Percentiles rank a stretch among this genome's conserved stretches.
Evolutionary conservation across 805 yeast species (phyloP).

Genomic region (Ogataea pignaliae): DNA sequence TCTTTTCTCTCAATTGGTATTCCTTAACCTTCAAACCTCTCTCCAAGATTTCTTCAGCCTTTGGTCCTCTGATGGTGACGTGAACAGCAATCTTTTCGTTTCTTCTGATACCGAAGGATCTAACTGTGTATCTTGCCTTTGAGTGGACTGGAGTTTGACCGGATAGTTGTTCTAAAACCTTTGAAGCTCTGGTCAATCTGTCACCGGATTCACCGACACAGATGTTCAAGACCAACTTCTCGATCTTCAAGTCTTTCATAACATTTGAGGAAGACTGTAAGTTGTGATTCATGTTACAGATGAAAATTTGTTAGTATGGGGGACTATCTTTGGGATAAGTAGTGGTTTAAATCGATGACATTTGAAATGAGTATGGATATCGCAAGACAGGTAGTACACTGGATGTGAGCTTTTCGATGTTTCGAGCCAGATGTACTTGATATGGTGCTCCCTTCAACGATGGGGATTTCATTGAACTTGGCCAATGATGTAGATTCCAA

Average conservation of each 20-base stretch:
- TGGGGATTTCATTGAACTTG: too few species aligned
- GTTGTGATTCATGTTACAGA: neutral
- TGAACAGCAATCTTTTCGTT: constrained; percentile 99
- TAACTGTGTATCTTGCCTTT: constrained; percentile 99
- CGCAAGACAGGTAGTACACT: too few species aligned
- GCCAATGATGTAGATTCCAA: too few species aligned
- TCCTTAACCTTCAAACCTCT: constrained; percentile 99
- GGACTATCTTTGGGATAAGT: neutral
- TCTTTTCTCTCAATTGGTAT: constrained; percentile 89
- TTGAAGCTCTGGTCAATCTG: constrained; percentile 99
- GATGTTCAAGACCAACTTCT: constrained; percentile 98
- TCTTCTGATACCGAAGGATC: constrained; percentile 99
- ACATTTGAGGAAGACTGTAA: constrained; percentile 63
- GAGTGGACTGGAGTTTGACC: constrained; percentile 99
- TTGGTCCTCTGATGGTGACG: constrained; percentile 99
- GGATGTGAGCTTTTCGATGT: too few species aligned
- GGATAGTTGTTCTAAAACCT: constrained; percentile 98
- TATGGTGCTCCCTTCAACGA: too few species aligned
- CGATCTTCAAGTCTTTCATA: constrained; percentile 99
- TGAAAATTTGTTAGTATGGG: neutral
- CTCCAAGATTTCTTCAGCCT: constrained; percentile 99
- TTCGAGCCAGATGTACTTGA: too few species aligned
- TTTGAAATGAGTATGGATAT: too few species aligned
- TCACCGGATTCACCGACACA: constrained; percentile 99
- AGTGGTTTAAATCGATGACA: neutral